phyloP scores from a whole-genome alignment of 176 grass and related monocot species.

The Avena insularis region DNA sequence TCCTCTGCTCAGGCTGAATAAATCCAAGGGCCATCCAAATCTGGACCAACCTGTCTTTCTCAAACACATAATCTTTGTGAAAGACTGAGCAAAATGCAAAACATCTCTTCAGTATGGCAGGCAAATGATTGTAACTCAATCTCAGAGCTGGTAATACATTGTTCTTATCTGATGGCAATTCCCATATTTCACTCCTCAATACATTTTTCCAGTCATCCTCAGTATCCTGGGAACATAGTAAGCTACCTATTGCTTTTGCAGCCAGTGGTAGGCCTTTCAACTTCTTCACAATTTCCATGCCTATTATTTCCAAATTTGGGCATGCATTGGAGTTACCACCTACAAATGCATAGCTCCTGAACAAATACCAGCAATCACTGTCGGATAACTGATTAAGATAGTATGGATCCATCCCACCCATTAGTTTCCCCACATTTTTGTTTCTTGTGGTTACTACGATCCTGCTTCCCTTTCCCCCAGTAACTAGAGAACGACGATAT shows the following conservation, averaged over 20 bases:
- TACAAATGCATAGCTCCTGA: constrained; percentile 77
- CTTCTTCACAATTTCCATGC: constrained; percentile 78
- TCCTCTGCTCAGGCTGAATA: constrained; percentile 53
- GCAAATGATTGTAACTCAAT: constrained; percentile 80
- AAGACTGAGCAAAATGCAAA: constrained; percentile 84
- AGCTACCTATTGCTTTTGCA: constrained; percentile 76
- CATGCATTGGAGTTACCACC: constrained; percentile 52
- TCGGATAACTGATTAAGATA: constrained; percentile 67
- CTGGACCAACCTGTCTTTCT: constrained; percentile 59
- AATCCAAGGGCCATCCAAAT: constrained; percentile 85
- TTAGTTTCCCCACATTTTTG: constrained; percentile 62
- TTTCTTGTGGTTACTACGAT: constrained; percentile 77
- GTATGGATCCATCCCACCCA: constrained; percentile 53
- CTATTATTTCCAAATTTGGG: constrained; percentile 70
- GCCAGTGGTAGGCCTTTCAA: constrained; percentile 80
- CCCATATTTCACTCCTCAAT: constrained; percentile 82
- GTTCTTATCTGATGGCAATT: constrained; percentile 67
- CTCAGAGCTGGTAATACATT: constrained; percentile 80
- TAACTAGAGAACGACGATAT: constrained; percentile 56
- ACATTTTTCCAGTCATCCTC: constrained; percentile 72
- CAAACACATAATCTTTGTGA: constrained; percentile 79
- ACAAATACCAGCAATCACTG: constrained; percentile 72
- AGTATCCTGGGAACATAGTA: constrained; percentile 53
- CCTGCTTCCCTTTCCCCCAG: constrained; percentile 54
- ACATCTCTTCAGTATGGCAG: constrained; percentile 67